Evolutionary conservation across 164 flowering plant species (phyloP), one percentile per base, ranked within the genome.

Genomic region (Chimonanthus praecox): DNA sequence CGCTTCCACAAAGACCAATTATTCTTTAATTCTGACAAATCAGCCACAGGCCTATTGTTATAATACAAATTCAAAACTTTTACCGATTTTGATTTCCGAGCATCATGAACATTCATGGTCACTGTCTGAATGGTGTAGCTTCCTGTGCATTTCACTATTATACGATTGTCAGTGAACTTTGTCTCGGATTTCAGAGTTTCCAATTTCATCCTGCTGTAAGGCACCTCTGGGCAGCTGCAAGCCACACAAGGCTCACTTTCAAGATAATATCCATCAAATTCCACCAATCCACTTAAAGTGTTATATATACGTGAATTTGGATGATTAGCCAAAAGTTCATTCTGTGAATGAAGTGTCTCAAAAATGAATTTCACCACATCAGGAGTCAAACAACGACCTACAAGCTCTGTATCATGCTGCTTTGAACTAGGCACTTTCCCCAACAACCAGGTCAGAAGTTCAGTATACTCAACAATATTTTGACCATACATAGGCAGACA

Each of bases 231-330:
- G 54, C 97, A 94, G 83, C 98, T 96, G 80, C 99, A 96, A 65
- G 99, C 88, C 73, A 94, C 99, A 94, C 99, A 96, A 66, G 99
- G 99, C 76, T 96, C 99, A 76, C 98, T 96, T 85, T 96, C 99
- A 69, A 96, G 98, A 87, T 94, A 96, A 81, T 92, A 96, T 10
- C 99, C 99, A 86, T 96, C 98, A 86, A 96, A 96, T 75, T 96
- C 99, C 70, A 96, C 98, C 68, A 96, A 80, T 76, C 91, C 87
- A 84, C 94, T 94, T 74, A 96, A 76, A 70, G 97, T 96, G 81
- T 87, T 94, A 78, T 96, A 96, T 63, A 96, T 91, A 73, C 99
- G 97, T 3, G 99, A 94, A 84, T 94, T 96, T 6, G 98, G 97
- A 82, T 96, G 99, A 81, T 96, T 96, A 49, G 99, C 99, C 79